Conservation (phyloP, 2,329 filamentous ascomycete genomes). For the Aspergillus quadrilineatus region DNA sequence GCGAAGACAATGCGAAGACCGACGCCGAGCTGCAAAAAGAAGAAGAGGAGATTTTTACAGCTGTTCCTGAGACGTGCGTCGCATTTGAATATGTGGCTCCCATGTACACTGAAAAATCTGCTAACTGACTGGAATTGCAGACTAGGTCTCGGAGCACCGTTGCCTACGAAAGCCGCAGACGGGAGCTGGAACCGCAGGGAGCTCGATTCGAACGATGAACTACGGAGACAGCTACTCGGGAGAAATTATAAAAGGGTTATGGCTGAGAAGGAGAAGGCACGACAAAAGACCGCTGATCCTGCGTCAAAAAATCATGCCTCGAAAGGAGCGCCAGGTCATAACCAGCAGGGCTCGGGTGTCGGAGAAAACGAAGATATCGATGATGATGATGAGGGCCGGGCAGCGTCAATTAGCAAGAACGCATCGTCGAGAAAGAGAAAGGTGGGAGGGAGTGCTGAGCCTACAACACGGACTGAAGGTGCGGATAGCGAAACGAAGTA, state of each 20-base stretch:
- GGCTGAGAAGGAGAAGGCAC: constrained; percentile 45
- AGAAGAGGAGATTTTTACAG: constrained; percentile 55
- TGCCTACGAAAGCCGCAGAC: constrained; percentile 43
- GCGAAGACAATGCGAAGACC: constrained; percentile 39
- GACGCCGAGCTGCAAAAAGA: constrained; percentile 50
- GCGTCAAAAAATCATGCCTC: neutral
- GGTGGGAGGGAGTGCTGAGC: neutral
- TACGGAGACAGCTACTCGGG: constrained; percentile 48
- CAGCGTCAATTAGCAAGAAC: constrained; percentile 38
- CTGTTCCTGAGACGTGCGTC: constrained; percentile 54
- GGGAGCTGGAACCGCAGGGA: constrained; percentile 42
- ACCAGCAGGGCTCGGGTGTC: neutral
- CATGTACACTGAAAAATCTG: neutral
- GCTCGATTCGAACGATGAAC: constrained; percentile 44
- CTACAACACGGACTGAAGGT: constrained; percentile 1
- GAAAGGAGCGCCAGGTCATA: neutral
- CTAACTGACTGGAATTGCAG: constrained; percentile 27
- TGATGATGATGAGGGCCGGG: constrained; percentile 45
- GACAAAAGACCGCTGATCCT: constrained; percentile 29
- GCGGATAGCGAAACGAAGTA: neutral
- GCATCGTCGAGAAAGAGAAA: constrained; percentile 17
- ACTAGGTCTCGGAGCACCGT: constrained; percentile 49
- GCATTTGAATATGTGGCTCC: neutral
- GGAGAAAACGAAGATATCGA: constrained; percentile 28
- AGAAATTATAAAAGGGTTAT: constrained; percentile 40